Conservation (phyloP, 805 yeast genomes). For the Kodamaea nitidulidarum region DNA sequence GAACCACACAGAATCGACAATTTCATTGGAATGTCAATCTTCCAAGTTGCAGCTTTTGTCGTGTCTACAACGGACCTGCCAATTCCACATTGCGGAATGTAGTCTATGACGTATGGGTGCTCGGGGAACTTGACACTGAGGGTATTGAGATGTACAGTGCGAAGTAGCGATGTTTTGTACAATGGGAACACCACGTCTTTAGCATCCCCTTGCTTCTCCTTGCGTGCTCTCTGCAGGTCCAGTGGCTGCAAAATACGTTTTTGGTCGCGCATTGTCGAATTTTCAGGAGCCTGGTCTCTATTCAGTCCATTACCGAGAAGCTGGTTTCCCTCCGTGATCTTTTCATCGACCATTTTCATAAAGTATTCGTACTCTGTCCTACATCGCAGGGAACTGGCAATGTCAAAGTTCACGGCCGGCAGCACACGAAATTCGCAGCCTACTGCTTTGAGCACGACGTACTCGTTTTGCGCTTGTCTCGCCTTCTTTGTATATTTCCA, state of each 20-base stretch:
- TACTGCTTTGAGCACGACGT: slow-evolving; percentile 33
- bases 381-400: neutral
- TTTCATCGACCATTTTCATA: neutral
- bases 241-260: neutral
- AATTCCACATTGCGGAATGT: slow-evolving; percentile 20
- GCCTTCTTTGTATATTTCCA: slow-evolving; percentile 31
- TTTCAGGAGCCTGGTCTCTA: neutral
- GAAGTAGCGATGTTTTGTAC: slow-evolving; percentile 2
- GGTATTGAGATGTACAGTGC: slow-evolving; percentile 8
- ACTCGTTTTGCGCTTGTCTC: slow-evolving; percentile 13
- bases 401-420: slow-evolving; percentile 1
- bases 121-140: slow-evolving; percentile 8
- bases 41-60: slow-evolving; percentile 16
- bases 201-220: neutral
- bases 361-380: neutral
- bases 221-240: neutral
- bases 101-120: slow-evolving; percentile 10
- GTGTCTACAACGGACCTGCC: neutral
- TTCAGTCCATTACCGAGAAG: neutral
- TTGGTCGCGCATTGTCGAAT: neutral
- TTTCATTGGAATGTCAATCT: slow-evolving; percentile 25
- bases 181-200: slow-evolving; percentile 5
- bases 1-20: slow-evolving; percentile 1
- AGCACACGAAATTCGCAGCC: slow-evolving; percentile 25
- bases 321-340: slow-evolving; percentile 1